These are phyloP conservation scores for Lichtheimia ramosa DNA, from an alignment of 371 early-diverging fungal genomes.

Conservation along the genomic window DNA sequence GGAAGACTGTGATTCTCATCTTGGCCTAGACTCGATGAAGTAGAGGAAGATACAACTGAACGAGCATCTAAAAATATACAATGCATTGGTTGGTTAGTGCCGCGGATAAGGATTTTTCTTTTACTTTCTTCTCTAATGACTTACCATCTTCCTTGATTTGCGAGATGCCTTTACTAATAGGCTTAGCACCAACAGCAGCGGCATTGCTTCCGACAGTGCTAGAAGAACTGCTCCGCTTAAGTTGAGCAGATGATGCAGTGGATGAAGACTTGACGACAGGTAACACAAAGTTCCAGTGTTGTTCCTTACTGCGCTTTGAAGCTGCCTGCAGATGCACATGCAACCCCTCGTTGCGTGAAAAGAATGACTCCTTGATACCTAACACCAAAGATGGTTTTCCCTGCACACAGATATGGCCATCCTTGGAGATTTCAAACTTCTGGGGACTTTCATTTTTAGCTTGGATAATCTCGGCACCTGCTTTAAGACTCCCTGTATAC, in stretches of 20 bases:
- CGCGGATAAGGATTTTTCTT: background rate
- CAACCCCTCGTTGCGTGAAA: conserved; percentile 45
- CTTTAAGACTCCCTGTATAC: conserved; percentile 37
- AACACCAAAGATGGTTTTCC: conserved; percentile 45
- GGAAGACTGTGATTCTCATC: conserved; percentile 23
- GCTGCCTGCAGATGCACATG: conserved; percentile 46
- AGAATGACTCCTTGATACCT: conserved; percentile 54
- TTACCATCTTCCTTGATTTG: conserved; percentile 45
- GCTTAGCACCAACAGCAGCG: conserved; percentile 12
- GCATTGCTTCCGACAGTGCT: conserved; percentile 19
- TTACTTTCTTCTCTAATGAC: background rate
- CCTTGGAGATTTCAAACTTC: conserved; percentile 31
- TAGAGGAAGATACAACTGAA: conserved; percentile 29
- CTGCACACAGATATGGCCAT: conserved; percentile 48
- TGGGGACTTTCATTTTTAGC: conserved; percentile 33
- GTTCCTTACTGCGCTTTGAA: conserved; percentile 45
- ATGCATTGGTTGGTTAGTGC: background rate
- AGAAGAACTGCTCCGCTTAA: conserved; percentile 16
- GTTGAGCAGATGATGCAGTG: conserved; percentile 5
- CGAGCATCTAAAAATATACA: conserved; percentile 27
- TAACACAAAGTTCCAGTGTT: conserved; percentile 49
- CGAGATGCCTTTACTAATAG: conserved; percentile 15
- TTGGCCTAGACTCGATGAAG: conserved; percentile 37
- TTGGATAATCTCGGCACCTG: conserved; percentile 53
- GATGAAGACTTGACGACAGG: conserved; percentile 30